Percentiles rank a stretch among this genome's conserved stretches.
Evolutionary conservation across 352 stramenopile species (phyloP).

Genomic region (Globisporangium nagaii): DNA sequence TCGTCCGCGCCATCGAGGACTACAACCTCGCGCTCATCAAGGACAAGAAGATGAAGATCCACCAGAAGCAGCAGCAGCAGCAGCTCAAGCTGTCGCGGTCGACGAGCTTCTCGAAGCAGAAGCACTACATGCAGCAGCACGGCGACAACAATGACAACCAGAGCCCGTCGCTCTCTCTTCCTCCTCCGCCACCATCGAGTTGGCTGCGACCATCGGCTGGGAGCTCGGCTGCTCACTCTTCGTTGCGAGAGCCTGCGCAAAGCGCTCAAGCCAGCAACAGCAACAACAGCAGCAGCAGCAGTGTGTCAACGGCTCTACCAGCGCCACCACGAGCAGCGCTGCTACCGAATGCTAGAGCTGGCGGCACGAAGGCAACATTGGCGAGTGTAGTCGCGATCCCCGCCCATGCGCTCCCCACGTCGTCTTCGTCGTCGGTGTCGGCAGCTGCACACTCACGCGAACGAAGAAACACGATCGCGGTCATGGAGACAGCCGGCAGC

Average conservation of each 20-base stretch:
- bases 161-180: background rate
- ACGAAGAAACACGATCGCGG: conserved; percentile 21
- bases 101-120: conserved; percentile 15
- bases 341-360: background rate
- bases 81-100: conserved; percentile 32
- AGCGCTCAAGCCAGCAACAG: background rate
- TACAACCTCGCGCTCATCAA: conserved; percentile 86
- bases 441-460: background rate
- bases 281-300: background rate
- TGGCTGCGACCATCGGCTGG: background rate
- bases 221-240: background rate
- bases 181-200: background rate
- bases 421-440: background rate
- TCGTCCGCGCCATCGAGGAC: conserved; percentile 84
- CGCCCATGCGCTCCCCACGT: background rate
- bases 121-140: conserved; percentile 28
- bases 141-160: conserved; percentile 18
- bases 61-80: conserved; percentile 21
- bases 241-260: background rate
- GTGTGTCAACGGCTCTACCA: background rate
- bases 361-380: background rate
- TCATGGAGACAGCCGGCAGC: conserved; percentile 12
- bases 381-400: background rate
- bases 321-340: background rate
- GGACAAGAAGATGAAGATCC: conserved; percentile 42